These are phyloP conservation scores for Trametes meyenii DNA, from an alignment of 768 basidiomycete species.

Conservation along the genomic window DNA sequence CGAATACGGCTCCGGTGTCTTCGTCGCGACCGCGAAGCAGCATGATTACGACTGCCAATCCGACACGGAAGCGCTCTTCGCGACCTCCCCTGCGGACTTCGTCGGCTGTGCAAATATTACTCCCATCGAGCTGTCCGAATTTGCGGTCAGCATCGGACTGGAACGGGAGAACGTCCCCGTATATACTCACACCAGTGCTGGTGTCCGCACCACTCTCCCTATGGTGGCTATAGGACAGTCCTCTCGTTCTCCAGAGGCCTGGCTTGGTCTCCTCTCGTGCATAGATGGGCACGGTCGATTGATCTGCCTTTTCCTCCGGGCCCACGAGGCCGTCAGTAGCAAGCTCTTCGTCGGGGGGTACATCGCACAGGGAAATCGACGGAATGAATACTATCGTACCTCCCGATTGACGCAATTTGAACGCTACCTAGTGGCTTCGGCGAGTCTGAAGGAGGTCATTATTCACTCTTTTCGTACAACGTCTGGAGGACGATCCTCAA, in stretches of 20 bases:
- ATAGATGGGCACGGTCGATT: constrained; percentile 5
- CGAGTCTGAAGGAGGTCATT: not conserved
- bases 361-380: constrained; percentile 12
- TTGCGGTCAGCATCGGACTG: not conserved
- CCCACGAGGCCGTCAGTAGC: not conserved
- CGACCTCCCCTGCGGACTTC: constrained; percentile 17
- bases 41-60: constrained; percentile 13
- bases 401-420: constrained; percentile 2
- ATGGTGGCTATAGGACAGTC: constrained; percentile 6
- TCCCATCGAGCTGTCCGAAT: constrained; percentile 1
- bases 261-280: constrained; percentile 14
- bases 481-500: not conserved
- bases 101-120: constrained; percentile 3
- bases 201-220: constrained; percentile 9
- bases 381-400: constrained; percentile 13
- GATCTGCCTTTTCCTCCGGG: constrained; percentile 13
- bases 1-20: not conserved
- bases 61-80: constrained; percentile 11
- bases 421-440: not conserved
- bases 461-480: not conserved
- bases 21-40: constrained; percentile 5
- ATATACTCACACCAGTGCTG: constrained; percentile 9
- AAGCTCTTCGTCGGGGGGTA: constrained; percentile 15
- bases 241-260: not conserved
- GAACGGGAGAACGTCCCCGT: constrained; percentile 6